Evolutionary conservation across 2,329 filamentous ascomycete species (phyloP).

Genomic region (Cercospora sojina): DNA sequence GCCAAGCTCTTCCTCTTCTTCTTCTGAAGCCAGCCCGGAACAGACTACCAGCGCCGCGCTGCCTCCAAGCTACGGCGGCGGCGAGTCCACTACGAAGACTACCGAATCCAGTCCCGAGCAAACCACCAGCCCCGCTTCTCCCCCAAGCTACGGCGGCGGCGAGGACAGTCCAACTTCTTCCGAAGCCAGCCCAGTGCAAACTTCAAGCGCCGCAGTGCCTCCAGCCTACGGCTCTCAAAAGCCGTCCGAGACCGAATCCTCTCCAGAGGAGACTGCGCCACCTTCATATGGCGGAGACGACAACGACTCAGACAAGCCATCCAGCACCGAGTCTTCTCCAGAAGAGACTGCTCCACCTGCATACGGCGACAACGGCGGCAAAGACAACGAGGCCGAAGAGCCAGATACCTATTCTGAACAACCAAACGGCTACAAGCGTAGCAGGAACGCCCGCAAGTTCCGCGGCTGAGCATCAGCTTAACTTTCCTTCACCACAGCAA

Average conservation of each 20-base stretch:
- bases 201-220: not conserved
- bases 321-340: not conserved
- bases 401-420: not conserved
- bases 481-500: not conserved
- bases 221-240: not conserved
- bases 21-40: not conserved
- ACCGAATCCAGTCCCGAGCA: not conserved
- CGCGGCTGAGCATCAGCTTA: not conserved
- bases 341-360: not conserved
- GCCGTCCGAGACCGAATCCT: not conserved
- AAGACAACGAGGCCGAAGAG: not conserved
- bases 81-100: not conserved
- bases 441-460: not conserved
- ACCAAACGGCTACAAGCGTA: not conserved
- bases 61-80: not conserved
- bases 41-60: not conserved
- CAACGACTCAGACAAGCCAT: not conserved
- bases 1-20: not conserved
- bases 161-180: not conserved
- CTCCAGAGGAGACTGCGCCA: not conserved
- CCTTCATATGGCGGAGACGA: not conserved
- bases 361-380: not conserved
- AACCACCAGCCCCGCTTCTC: not conserved
- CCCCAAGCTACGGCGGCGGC: constrained; percentile 1
- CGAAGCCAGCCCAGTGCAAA: not conserved